Percentiles rank a stretch among this genome's conserved stretches.
Evolutionary conservation across 2,329 filamentous ascomycete species (phyloP).

Genomic region (Sporothrix brunneoviolacea): DNA sequence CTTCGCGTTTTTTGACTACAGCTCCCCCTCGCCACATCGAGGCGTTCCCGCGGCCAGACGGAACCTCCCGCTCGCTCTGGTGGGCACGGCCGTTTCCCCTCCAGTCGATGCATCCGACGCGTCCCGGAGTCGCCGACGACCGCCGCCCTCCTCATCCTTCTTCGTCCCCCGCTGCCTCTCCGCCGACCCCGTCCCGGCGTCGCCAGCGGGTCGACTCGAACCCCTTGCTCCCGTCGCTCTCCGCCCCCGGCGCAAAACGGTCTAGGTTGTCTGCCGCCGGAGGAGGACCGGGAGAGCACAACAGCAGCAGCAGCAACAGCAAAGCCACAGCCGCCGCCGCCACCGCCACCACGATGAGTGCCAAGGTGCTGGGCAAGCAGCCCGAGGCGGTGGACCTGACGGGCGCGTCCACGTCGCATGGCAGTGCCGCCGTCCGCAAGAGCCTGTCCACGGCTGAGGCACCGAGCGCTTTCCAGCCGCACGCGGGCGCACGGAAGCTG

Average conservation of each 20-base stretch:
- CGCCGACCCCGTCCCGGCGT: conserved; percentile 57
- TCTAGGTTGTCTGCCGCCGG: conserved; percentile 15
- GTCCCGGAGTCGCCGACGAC: conserved; percentile 12
- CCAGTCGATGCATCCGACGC: conserved; percentile 22
- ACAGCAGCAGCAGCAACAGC: conserved; percentile 2
- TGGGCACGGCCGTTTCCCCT: not conserved
- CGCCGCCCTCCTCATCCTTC: conserved; percentile 25
- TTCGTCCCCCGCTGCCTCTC: conserved; percentile 62
- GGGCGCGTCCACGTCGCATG: conserved; percentile 15
- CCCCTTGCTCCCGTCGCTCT: conserved; percentile 10
- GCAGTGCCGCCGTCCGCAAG: not conserved
- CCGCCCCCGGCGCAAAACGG: conserved; percentile 25
- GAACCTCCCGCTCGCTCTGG: not conserved
- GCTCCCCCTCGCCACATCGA: too few species aligned
- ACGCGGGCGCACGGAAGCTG: conserved; percentile 73
- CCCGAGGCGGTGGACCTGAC: conserved; percentile 42
- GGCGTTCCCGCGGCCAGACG: too few species aligned
- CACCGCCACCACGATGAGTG: conserved; percentile 22
- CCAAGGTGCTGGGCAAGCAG: conserved; percentile 30
- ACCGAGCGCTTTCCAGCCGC: conserved; percentile 56
- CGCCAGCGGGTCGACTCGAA: conserved; percentile 26
- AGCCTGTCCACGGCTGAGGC: conserved; percentile 20
- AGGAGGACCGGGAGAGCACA: not conserved
- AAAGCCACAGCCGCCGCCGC: not conserved
- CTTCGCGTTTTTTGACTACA: too few species aligned